Evolutionary conservation across 768 basidiomycete genomes (phyloP).

Genomic region (Rickenella mellea): DNA sequence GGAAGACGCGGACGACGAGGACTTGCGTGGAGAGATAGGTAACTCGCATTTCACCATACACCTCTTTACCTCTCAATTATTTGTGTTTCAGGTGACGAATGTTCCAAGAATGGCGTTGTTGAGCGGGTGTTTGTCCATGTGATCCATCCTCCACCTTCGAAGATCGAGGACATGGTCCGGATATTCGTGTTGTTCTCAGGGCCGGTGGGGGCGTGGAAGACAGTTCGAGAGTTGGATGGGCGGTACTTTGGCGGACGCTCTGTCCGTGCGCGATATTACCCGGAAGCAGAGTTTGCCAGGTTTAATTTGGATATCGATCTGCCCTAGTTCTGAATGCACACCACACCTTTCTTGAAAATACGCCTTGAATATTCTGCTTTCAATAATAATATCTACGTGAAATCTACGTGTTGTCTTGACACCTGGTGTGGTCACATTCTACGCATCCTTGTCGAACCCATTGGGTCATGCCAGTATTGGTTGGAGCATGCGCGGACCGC

Average conservation of each 20-base stretch:
- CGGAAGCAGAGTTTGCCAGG: conserved; percentile 45
- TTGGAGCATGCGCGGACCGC: too few species aligned
- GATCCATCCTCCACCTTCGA: conserved; percentile 53
- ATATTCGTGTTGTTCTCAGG: conserved; percentile 90
- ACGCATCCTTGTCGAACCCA: too few species aligned
- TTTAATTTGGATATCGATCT: conserved; percentile 41
- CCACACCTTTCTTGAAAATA: too few species aligned
- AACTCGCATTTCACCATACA: conserved; percentile 14
- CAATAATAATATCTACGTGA: too few species aligned
- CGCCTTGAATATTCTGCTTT: too few species aligned
- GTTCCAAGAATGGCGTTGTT: conserved; percentile 84
- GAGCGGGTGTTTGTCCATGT: conserved; percentile 83
- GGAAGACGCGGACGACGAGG: conserved; percentile 80
- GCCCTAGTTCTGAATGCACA: too few species aligned
- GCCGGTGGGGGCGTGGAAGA: conserved; percentile 92
- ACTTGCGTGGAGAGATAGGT: conserved; percentile 85
- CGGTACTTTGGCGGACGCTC: conserved; percentile 83
- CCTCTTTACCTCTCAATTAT: not conserved
- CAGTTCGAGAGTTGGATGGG: conserved; percentile 87
- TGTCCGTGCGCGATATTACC: conserved; percentile 76
- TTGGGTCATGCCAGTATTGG: too few species aligned
- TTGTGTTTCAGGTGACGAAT: conserved; percentile 64
- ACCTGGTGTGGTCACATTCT: too few species aligned
- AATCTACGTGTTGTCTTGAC: too few species aligned
- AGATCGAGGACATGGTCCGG: conserved; percentile 76